Conservation (phyloP, 148 eudicot genomes). For the Camellia japonica region DNA sequence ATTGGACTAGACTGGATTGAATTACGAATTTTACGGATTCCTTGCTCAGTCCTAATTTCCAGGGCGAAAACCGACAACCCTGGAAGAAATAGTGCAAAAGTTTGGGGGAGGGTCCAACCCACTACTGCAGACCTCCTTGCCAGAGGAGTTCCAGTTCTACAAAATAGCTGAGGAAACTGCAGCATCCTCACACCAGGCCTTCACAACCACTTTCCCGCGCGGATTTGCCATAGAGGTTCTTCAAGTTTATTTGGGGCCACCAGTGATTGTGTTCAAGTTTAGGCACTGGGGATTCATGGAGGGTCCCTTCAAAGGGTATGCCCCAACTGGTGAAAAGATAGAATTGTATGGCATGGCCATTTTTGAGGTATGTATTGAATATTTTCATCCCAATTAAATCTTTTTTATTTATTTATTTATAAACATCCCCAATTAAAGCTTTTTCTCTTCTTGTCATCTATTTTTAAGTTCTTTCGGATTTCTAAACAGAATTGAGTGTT, state of each 20-base stretch:
- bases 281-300: slow-evolving; percentile 87
- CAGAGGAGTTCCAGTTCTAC: slow-evolving; percentile 31
- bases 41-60: too few relatives aligned
- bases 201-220: slow-evolving; percentile 53
- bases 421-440: too few relatives aligned
- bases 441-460: too few relatives aligned
- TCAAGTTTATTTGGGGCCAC: slow-evolving; percentile 69
- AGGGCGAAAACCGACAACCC: too few relatives aligned
- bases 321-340: slow-evolving; percentile 60
- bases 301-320: slow-evolving; percentile 72
- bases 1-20: too few relatives aligned
- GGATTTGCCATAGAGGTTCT: slow-evolving; percentile 72
- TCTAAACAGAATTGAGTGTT: too few relatives aligned
- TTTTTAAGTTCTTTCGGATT: too few relatives aligned
- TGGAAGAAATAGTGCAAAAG: background rate
- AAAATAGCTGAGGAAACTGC: slow-evolving; percentile 36
- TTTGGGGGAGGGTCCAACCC: slow-evolving; percentile 47
- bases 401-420: too few relatives aligned
- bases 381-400: too few relatives aligned
- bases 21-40: too few relatives aligned
- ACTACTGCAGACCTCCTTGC: slow-evolving; percentile 41
- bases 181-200: slow-evolving; percentile 30
- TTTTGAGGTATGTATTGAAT: slow-evolving; percentile 39
- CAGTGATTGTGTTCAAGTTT: slow-evolving; percentile 59
- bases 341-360: slow-evolving; percentile 52